Conservation (phyloP, 139 green algal species). For the Desmodesmus armatus region DNA sequence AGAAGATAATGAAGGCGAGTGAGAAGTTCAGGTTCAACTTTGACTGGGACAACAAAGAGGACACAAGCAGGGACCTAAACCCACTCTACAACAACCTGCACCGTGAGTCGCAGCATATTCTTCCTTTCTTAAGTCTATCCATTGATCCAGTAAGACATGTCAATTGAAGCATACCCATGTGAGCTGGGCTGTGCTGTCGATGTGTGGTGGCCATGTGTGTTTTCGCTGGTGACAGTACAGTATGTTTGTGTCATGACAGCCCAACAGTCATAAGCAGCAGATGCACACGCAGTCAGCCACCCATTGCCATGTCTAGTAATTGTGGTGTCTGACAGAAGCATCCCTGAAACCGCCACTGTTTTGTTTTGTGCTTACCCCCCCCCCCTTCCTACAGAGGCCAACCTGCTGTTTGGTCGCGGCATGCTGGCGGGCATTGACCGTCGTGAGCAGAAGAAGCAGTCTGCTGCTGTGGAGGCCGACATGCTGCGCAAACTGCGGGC, state of each 20-base stretch:
- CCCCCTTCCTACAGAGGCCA: slow-evolving; percentile 84
- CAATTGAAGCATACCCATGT: too few relatives aligned
- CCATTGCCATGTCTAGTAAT: neutral
- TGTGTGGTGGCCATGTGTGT: neutral
- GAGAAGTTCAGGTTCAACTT: slow-evolving; percentile 98
- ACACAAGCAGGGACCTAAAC: slow-evolving; percentile 95
- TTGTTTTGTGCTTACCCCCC: neutral
- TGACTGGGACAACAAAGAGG: slow-evolving; percentile 96
- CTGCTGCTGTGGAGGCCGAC: slow-evolving; percentile 70
- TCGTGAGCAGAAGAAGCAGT: slow-evolving; percentile 93
- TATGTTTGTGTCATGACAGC: too few relatives aligned
- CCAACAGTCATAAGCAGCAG: too few relatives aligned
- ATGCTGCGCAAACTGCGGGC: slow-evolving; percentile 36
- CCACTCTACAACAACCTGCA: slow-evolving; percentile 91
- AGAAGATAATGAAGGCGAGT: slow-evolving; percentile 75
- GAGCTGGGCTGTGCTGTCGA: too few relatives aligned
- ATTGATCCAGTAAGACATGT: too few relatives aligned
- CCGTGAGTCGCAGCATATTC: slow-evolving; percentile 50
- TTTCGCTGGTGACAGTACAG: too few relatives aligned
- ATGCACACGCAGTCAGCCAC: too few relatives aligned
- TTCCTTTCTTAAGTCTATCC: too few relatives aligned
- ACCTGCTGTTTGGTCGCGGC: slow-evolving; percentile 94
- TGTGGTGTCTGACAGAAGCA: neutral
- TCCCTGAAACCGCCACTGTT: neutral
- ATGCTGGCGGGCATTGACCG: slow-evolving; percentile 93